Evolutionary conservation across 495 filamentous ascomycete genomes (phyloP).

Genomic region (Penicillium daleae): DNA sequence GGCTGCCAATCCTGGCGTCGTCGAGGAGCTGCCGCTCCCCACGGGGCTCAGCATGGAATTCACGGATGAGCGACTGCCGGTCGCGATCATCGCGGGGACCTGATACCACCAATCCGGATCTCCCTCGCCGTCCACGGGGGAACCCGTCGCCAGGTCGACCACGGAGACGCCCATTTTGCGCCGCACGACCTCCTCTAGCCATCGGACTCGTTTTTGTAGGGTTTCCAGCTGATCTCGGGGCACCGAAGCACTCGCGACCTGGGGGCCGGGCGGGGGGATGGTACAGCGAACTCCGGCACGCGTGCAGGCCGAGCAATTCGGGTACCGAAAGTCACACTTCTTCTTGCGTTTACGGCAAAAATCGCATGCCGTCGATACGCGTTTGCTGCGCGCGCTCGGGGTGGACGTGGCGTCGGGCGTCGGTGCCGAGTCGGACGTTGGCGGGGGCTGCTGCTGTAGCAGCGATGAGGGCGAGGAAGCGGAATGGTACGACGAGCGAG

Average conservation of each 20-base stretch:
- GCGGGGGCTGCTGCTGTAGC: conserved; percentile 13
- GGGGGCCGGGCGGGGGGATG: conserved; percentile 47
- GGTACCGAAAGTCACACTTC: conserved; percentile 59
- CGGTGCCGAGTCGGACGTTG: conserved; percentile 4
- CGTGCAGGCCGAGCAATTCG: conserved; percentile 56
- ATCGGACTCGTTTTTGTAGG: conserved; percentile 55
- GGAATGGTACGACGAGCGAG: conserved; percentile 4
- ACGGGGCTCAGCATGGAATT: conserved; percentile 29
- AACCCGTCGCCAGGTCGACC: conserved; percentile 39
- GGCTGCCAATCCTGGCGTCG: conserved; percentile 23
- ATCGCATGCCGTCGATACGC: conserved; percentile 55
- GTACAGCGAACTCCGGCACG: conserved; percentile 56
- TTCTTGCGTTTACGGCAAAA: conserved; percentile 59
- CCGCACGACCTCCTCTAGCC: conserved; percentile 50
- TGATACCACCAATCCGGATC: conserved; percentile 50
- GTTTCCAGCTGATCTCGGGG: conserved; percentile 55
- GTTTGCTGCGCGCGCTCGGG: conserved; percentile 39
- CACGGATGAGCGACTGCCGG: conserved; percentile 22
- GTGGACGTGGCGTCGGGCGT: conserved; percentile 18
- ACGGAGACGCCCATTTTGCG: conserved; percentile 44
- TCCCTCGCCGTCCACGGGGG: conserved; percentile 41
- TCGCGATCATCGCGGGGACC: conserved; percentile 47
- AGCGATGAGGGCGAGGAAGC: conserved; percentile 7
- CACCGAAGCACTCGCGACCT: conserved; percentile 47
- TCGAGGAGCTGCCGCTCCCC: conserved; percentile 31